These are phyloP conservation scores for Heliamphora pulchella DNA, from an alignment of 179 eudicot species.

Conservation along the genomic window DNA sequence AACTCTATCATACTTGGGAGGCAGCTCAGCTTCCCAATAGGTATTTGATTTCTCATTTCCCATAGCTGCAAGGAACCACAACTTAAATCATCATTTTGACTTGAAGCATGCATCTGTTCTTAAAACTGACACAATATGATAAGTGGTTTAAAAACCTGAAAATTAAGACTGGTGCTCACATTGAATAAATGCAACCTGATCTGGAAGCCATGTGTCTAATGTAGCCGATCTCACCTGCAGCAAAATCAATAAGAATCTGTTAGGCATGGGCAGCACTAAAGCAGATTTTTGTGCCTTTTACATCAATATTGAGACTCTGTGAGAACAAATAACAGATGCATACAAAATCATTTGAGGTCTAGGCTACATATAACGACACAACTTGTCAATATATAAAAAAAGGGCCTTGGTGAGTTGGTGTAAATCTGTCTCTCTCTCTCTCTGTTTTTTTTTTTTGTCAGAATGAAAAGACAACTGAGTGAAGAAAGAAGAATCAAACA, in stretches of 20 bases:
- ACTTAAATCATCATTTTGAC: not conserved
- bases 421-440: too few relatives aligned
- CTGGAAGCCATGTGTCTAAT: conserved; percentile 90
- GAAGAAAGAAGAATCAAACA: not conserved
- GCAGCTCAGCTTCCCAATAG: conserved; percentile 89
- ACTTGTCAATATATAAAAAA: not conserved
- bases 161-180: conserved; percentile 30
- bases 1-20: conserved; percentile 69
- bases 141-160: not conserved
- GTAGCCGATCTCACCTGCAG: conserved; percentile 82
- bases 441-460: not conserved
- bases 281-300: too few relatives aligned
- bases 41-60: conserved; percentile 70
- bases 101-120: not conserved
- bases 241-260: conserved; percentile 14
- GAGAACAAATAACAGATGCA: not conserved
- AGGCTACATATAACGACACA: not conserved
- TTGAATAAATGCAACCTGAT: conserved; percentile 68
- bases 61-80: conserved; percentile 44
- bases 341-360: not conserved
- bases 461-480: not conserved
- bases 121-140: not conserved
- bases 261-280: not conserved
- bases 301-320: not conserved
- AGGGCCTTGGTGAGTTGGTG: too few relatives aligned